Percentiles rank a stretch among this genome's conserved stretches.
Conservation (phyloP, 805 yeast species). For the Candida ipomoeae region DNA sequence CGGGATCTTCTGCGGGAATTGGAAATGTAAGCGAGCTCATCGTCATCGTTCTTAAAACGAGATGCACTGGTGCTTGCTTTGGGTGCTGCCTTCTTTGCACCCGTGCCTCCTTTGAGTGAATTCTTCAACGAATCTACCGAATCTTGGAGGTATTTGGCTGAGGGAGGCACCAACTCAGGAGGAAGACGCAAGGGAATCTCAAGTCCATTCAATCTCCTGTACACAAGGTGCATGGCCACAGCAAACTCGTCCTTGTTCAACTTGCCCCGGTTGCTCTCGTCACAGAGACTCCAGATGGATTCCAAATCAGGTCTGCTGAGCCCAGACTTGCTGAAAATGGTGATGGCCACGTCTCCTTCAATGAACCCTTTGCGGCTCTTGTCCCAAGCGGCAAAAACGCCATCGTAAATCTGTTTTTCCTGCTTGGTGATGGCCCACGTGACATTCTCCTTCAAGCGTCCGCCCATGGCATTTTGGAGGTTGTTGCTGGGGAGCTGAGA, state of each 20-base stretch:
- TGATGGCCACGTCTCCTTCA: conserved; percentile 78
- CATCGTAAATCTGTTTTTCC: conserved; percentile 82
- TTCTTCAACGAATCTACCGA: conserved; percentile 68
- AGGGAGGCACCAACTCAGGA: conserved; percentile 86
- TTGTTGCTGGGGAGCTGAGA: conserved; percentile 34
- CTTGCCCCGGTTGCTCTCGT: conserved; percentile 75
- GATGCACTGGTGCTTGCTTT: conserved; percentile 27
- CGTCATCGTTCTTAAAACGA: conserved; percentile 70
- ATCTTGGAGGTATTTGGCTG: conserved; percentile 68
- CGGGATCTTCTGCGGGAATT: conserved; percentile 56
- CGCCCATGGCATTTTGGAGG: conserved; percentile 42
- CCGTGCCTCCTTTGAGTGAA: conserved; percentile 42
- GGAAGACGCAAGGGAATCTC: conserved; percentile 82
- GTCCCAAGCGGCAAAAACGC: conserved; percentile 88
- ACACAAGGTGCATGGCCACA: conserved; percentile 95
- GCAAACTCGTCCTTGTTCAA: conserved; percentile 89
- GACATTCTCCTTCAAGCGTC: conserved; percentile 47
- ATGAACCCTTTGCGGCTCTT: conserved; percentile 59
- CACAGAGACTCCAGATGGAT: conserved; percentile 86
- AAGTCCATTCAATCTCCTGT: conserved; percentile 82
- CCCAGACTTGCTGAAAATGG: conserved; percentile 87
- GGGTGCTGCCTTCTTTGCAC: conserved; percentile 17
- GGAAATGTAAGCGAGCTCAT: conserved; percentile 61
- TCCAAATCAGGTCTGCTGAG: conserved; percentile 81
- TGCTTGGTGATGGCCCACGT: conserved; percentile 83